Percentiles rank a stretch among this genome's conserved stretches.
phyloP scores from a whole-genome alignment of 192 early-diverging fungal species.

The Radiomyces spectabilis region DNA sequence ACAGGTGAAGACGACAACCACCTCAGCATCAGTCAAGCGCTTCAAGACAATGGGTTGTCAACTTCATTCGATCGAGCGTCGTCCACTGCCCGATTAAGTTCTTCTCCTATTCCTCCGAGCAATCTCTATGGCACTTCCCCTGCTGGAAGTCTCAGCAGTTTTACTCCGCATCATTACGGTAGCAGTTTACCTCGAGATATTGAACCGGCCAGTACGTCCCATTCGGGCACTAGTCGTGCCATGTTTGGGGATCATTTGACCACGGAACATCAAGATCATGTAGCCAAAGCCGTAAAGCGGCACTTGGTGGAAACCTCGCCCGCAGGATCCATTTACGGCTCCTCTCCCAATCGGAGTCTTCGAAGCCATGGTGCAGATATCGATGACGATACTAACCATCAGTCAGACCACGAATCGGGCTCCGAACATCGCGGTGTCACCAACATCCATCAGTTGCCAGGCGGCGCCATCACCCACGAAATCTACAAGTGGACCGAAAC shows the following conservation, averaged over 20 bases:
- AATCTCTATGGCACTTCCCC: too few species aligned
- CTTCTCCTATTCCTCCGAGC: not conserved
- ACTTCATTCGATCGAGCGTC: not conserved
- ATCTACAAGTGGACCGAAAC: slow-evolving; percentile 87
- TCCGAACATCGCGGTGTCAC: slow-evolving; percentile 26
- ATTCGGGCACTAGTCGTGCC: not conserved
- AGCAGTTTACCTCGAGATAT: too few species aligned
- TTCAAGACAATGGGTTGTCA: not conserved
- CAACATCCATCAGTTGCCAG: slow-evolving; percentile 45
- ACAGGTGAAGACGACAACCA: not conserved
- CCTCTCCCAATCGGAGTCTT: not conserved
- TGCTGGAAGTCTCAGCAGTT: too few species aligned
- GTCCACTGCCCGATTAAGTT: not conserved
- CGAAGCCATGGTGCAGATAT: not conserved
- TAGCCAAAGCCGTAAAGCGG: not conserved
- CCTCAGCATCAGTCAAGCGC: too few species aligned
- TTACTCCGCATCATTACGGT: too few species aligned
- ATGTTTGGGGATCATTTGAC: too few species aligned
- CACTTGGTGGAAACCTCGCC: slow-evolving; percentile 3
- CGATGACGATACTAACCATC: slow-evolving; percentile 18
- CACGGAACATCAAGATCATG: not conserved
- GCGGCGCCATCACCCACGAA: slow-evolving; percentile 77
- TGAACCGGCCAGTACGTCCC: not conserved
- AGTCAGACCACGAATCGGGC: too few species aligned
- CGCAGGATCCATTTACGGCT: not conserved